Base-by-base conservation (phyloP, 1,284 basidiomycete species). In the Cryptococcus hybrid region DNA sequence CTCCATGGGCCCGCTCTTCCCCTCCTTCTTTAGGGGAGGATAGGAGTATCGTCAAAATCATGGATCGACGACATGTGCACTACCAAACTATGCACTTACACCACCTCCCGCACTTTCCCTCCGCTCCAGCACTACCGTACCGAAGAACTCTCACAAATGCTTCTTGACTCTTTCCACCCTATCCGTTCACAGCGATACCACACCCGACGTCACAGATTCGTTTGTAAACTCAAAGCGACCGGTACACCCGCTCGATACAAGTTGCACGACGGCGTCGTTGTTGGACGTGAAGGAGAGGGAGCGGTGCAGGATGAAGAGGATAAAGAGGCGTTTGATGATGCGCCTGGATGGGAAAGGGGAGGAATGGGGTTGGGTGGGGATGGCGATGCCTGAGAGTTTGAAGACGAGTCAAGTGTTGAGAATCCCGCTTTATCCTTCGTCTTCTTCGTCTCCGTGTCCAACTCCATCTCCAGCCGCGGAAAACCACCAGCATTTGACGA, bases 141-240 rank as follows among this genome's bases (percentile, higher is more conserved):
- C 60, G 72, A 76, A 59, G 80, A 81, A 63, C 68, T 81, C 11
- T 75, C 73, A n/a, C 74, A 79, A 62, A 81, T 81, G 80, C 67
- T 77, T 35, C 66, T 80, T 13, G 80, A 81, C 68, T 76, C 73
- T 43, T 80, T 78, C 68, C 79, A 81, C 59, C 76, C 75, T 4
- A 48, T 64, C 54, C 68, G 77, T 51, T 76, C 73, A 36, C 59
- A 73, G 61, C 68, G 80, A 42, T 81, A 80, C 56, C 72, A 77
- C 55, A 59, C 65, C 3, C 75, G 80, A 35, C 74, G 80, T 47
- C 68, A 73, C 53, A 75, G 71, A 36, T 81, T 81, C 61, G 76
- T 80, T 30, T 71, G 80, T 34, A 81, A 81, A 65, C 65, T 77
- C 58, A 76, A 77, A 39, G 67, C 78, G 2, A 58, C 51, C 37